phyloP scores from a whole-genome alignment of 2,329 filamentous ascomycete species.

The Colletotrichum tropicicola region DNA sequence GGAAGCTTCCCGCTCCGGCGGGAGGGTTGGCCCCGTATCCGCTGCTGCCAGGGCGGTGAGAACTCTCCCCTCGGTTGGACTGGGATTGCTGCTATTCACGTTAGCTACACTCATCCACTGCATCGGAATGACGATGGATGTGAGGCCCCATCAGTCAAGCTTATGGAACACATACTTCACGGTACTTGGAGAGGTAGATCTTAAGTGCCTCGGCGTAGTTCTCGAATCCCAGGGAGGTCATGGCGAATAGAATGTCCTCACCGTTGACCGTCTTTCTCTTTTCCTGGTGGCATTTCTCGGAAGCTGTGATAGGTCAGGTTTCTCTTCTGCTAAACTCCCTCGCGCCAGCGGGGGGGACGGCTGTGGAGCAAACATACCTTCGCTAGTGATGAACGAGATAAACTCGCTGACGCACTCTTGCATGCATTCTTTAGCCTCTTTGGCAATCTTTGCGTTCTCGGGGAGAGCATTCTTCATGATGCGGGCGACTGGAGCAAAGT shows the following conservation, averaged over 20 bases:
- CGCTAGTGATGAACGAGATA: conserved; percentile 97
- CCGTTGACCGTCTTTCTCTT: conserved; percentile 99
- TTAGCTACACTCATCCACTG: conserved; percentile 8
- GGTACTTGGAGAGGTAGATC: conserved; percentile 96
- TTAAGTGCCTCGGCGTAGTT: conserved; percentile 98
- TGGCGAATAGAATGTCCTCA: conserved; percentile 97
- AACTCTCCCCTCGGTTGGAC: conserved; percentile 73
- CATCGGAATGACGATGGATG: background rate
- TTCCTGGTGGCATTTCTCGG: conserved; percentile 99
- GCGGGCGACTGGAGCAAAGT: conserved; percentile 94
- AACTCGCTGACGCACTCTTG: conserved; percentile 99
- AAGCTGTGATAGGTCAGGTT: conserved; percentile 68
- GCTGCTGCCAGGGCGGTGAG: conserved; percentile 59
- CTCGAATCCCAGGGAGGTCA: conserved; percentile 98
- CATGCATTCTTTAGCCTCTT: conserved; percentile 99
- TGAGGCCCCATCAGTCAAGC: background rate
- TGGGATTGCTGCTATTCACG: conserved; percentile 44
- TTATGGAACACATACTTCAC: conserved; percentile 80
- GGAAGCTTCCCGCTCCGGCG: conserved; percentile 53
- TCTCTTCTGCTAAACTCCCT: conserved; percentile 27
- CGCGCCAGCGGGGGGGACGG: background rate
- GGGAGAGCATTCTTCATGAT: conserved; percentile 99
- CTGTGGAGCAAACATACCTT: conserved; percentile 71
- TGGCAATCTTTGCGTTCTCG: conserved; percentile 98
- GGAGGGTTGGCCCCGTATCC: conserved; percentile 57